A percentile compares a stretch with the other conserved stretches of the same genome.
phyloP scores from a whole-genome alignment of 108 stramenopile species.

The Seminavis robusta region DNA sequence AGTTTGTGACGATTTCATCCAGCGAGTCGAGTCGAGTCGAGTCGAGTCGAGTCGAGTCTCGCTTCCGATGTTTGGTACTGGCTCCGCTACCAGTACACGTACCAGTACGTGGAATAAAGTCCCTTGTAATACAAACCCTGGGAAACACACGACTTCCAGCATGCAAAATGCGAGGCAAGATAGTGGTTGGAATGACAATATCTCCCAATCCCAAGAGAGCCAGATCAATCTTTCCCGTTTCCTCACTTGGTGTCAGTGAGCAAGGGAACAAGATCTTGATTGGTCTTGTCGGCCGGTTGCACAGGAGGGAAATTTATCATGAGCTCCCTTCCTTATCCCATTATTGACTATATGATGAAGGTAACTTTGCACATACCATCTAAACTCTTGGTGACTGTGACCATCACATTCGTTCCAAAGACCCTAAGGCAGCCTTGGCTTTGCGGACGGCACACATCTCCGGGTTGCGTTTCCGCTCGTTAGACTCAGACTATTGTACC shows the following conservation, averaged over 20 bases:
- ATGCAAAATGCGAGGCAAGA: neutral
- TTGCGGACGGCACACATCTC: no score
- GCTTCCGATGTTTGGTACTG: no score
- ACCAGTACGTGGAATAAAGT: no score
- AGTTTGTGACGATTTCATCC: no score
- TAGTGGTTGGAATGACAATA: conserved; percentile 88
- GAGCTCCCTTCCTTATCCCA: neutral
- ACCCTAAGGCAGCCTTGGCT: no score
- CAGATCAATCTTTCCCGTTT: conserved; percentile 72
- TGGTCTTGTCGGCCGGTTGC: no score
- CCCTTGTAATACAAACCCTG: neutral
- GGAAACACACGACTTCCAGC: neutral
- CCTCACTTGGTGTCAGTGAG: conserved; percentile 34
- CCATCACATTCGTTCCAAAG: conserved; percentile 92
- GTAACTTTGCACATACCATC: conserved; percentile 43
- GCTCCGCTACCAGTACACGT: no score
- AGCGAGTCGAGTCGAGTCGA: no score
- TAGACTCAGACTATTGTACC: no score
- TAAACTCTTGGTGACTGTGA: conserved; percentile 93
- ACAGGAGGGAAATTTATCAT: neutral
- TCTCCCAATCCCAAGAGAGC: conserved; percentile 95
- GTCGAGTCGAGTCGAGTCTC: no score
- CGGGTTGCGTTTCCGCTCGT: no score
- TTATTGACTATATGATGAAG: neutral
- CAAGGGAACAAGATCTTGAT: conserved; percentile 96